Base-by-base conservation (phyloP, 2,329 filamentous ascomycete genomes). In the Phialophora tarda region DNA sequence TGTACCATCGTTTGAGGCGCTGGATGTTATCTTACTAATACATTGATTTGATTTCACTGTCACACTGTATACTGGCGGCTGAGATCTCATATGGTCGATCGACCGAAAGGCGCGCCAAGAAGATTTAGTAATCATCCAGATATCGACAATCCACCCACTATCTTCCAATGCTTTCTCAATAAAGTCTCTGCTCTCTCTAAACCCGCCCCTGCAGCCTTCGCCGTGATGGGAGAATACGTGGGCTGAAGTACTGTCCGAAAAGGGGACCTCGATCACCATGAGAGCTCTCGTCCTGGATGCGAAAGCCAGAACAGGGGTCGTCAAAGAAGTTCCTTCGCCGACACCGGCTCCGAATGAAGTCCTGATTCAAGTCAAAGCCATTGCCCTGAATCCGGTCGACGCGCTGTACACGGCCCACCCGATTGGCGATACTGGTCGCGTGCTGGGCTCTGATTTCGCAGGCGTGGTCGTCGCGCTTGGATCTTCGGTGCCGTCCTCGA, bases 361-460 rank as follows among this genome's bases (percentile, higher is more conserved):
- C 26, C 47, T 65, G 5, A 2, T 73, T 44, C 61, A 59, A 11
- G 69, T 70, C 53, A 69, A 63, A 30, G 69, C 72, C 5, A 61
- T 72, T 28, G 72, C 72, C 51, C 61, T 71, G 58, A 71, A 71
- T 47, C 70, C 72, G 1, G 65, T 73, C 41, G 72, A 73, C 21
- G 38, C 54, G 17, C 47, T 59, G 14, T 59, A 53, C 47, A 48
- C 55, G 4, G 26, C 50, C 21, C 24, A 62, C 23, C 62, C 65
- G 32, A 56, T 67, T 28, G 62, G 53, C 28, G 8, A 34, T 5
- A 56, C 62, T 44, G 62, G 65, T 30, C 65, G 65, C 17, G 59
- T 51, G 32, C 24, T 55, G 12, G 53, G 51, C 24, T 55, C 53
- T 17, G 53, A 55, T n/a, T 34, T 55, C 17, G 11, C 24, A 8